phyloP scores from a whole-genome alignment of 495 filamentous ascomycete genomes.

The Chaetomidium leptoderma region DNA sequence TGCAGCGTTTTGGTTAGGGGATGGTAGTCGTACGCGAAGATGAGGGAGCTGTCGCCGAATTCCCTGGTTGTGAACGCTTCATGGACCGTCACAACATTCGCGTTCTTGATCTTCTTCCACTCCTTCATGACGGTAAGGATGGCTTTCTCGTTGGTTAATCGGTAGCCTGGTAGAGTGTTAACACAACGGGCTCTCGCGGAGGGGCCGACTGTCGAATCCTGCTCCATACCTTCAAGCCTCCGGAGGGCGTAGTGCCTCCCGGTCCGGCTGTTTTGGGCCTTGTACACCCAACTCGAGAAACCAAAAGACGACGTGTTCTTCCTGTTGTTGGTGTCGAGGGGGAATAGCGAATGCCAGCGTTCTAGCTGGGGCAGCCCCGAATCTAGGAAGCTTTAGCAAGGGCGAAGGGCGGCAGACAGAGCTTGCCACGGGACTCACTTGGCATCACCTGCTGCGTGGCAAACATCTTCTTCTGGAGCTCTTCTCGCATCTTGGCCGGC shows the following conservation, averaged over 20 bases:
- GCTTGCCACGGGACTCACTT: slow-evolving; percentile 49
- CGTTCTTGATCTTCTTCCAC: slow-evolving; percentile 86
- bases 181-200: not conserved
- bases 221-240: slow-evolving; percentile 63
- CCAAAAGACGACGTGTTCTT: slow-evolving; percentile 74
- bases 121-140: slow-evolving; percentile 72
- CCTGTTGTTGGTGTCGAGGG: slow-evolving; percentile 71
- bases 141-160: slow-evolving; percentile 81
- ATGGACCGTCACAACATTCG: slow-evolving; percentile 78
- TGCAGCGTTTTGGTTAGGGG: slow-evolving; percentile 84
- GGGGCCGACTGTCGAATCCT: not conserved
- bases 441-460: slow-evolving; percentile 79
- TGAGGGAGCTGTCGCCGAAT: slow-evolving; percentile 91
- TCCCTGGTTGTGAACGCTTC: slow-evolving; percentile 89
- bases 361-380: slow-evolving; percentile 74
- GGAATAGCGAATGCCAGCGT: slow-evolving; percentile 83
- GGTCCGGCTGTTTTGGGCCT: slow-evolving; percentile 83
- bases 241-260: slow-evolving; percentile 79
- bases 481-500: slow-evolving; percentile 75
- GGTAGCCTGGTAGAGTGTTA: slow-evolving; percentile 34
- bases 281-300: slow-evolving; percentile 89
- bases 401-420: not conserved
- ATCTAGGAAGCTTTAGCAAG: slow-evolving; percentile 23
- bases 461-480: slow-evolving; percentile 82
- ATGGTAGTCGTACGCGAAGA: slow-evolving; percentile 91